phyloP scores from a whole-genome alignment of 345 rosid species.

The Eucalyptus sp. region DNA sequence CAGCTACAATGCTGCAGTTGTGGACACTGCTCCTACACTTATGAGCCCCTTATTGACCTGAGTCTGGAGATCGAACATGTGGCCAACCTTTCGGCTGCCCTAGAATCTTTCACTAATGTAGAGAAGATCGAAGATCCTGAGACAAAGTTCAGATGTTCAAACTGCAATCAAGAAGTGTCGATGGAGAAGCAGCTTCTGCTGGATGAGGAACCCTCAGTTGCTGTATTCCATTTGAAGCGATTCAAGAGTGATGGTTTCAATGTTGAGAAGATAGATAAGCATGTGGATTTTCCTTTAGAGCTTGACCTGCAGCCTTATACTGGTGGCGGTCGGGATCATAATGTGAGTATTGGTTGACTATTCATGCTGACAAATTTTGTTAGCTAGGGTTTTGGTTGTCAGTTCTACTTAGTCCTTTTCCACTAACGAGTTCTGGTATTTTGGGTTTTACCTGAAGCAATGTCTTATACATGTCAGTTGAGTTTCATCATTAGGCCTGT shows the following conservation, averaged over 20 bases:
- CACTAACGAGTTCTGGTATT: not conserved
- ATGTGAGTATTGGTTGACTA: slow-evolving; percentile 23
- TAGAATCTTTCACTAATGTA: slow-evolving; percentile 66
- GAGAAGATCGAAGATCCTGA: slow-evolving; percentile 64
- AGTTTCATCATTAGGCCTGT: not conserved
- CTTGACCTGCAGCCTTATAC: slow-evolving; percentile 68
- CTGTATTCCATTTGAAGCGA: slow-evolving; percentile 76
- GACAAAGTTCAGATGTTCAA: slow-evolving; percentile 50
- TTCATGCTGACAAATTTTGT: not conserved
- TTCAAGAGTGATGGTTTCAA: slow-evolving; percentile 61
- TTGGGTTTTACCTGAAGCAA: not conserved
- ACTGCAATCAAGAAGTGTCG: slow-evolving; percentile 49
- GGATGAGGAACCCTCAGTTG: slow-evolving; percentile 55
- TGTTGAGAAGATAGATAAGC: slow-evolving; percentile 69
- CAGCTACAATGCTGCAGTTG: slow-evolving; percentile 76
- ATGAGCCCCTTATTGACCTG: slow-evolving; percentile 49
- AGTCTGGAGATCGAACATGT: slow-evolving; percentile 76
- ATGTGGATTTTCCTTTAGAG: slow-evolving; percentile 67
- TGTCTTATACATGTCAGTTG: not conserved
- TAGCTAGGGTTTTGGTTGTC: not conserved
- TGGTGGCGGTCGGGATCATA: not conserved
- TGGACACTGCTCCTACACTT: slow-evolving; percentile 40
- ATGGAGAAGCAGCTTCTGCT: slow-evolving; percentile 75
- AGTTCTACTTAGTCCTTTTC: not conserved
- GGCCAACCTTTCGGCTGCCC: slow-evolving; percentile 36